Base-by-base conservation (phyloP, 352 stramenopile genomes). In the Globisporangium spinosum region DNA sequence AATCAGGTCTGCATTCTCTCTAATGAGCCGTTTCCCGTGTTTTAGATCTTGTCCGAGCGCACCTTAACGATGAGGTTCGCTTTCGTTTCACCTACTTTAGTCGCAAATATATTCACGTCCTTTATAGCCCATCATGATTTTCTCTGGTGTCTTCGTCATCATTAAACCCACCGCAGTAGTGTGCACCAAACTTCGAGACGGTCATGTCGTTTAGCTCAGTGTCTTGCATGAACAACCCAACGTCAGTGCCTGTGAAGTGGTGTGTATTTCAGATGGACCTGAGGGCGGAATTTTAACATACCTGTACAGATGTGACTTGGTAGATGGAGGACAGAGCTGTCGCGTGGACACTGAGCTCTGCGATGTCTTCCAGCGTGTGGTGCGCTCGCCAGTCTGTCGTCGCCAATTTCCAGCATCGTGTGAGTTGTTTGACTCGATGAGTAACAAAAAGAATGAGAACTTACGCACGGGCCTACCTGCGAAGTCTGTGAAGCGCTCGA, bases 401-500 rank as follows among this genome's bases (percentile, higher is more conserved):
- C 17, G 10, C 10, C 10, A 29, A 47, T 34, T 43, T 38, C 10
- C 38, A 35, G 4, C 45, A 56, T 13, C 8, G 20, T 27, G 27
- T 34, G 9, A 20, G 15, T 13, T n/a, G 40, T n/a, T 47, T 49
- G 15, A n/a, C 5, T 49, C 3, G 40, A 49, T 47, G 38, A 49
- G 40, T 51, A 9, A 32, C 22, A 35, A 64, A 64, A n/a, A n/a
- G 51, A 3, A 38, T n/a, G 20, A 5, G 20, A 47, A 8, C 29
- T 1, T 43, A 13, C 15, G 10, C 38, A 45, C 32, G 10, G 13
- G 17, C 58, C 10, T 64, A 87, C 81, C 74, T 58, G 38, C 29
- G 2, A 65, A 73, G 49, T 91, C 80, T 13, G 79, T 83, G 51
- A 91, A 89, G 9, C 83, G 79, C n/a, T 86, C 72, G 20, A 76